A percentile compares a stretch with the other conserved stretches of the same genome.
Evolutionary conservation across 2,329 filamentous ascomycete species (phyloP).

Genomic region (Aulographum hederae): DNA sequence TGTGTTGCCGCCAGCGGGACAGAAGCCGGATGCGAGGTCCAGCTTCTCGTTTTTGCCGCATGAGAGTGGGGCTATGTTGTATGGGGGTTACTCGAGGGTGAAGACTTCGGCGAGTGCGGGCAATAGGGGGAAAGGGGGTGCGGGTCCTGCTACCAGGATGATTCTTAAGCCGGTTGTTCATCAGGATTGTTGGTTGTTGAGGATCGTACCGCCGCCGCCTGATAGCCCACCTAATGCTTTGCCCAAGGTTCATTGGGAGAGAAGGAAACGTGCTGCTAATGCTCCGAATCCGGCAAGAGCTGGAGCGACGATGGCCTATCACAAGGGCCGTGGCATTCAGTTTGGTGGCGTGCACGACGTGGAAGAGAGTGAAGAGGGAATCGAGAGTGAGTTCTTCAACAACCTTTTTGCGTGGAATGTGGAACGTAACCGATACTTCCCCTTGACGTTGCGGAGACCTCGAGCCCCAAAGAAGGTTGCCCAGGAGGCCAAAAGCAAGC

Average conservation of each 20-base stretch:
- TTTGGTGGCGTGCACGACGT: conserved; percentile 94
- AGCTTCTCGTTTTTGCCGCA: conserved; percentile 87
- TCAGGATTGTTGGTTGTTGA: conserved; percentile 86
- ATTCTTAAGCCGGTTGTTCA: conserved; percentile 76
- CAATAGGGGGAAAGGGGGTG: conserved; percentile 43
- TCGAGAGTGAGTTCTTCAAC: conserved; percentile 96
- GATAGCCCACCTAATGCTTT: conserved; percentile 47
- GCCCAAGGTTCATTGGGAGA: conserved; percentile 76
- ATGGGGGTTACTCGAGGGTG: conserved; percentile 83
- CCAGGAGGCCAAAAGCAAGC: conserved; percentile 30
- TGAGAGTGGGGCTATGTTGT: conserved; percentile 75
- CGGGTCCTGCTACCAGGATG: conserved; percentile 45
- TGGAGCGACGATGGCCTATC: conserved; percentile 83
- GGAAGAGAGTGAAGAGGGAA: conserved; percentile 79
- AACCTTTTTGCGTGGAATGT: conserved; percentile 84
- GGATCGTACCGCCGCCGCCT: conserved; percentile 52
- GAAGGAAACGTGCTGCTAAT: conserved; percentile 81
- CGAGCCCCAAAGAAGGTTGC: conserved; percentile 38
- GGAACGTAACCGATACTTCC: conserved; percentile 89
- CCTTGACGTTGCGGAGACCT: conserved; percentile 56
- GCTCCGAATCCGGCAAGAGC: conserved; percentile 66
- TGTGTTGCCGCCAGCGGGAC: conserved; percentile 53
- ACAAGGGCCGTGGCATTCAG: conserved; percentile 80
- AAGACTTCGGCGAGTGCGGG: conserved; percentile 43
- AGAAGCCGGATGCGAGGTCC: conserved; percentile 78